Percentiles rank a stretch among this genome's conserved stretches.
These are phyloP conservation scores for Globisporangium acanthophoron DNA, from an alignment of 352 stramenopile species.

Conservation along the genomic window DNA sequence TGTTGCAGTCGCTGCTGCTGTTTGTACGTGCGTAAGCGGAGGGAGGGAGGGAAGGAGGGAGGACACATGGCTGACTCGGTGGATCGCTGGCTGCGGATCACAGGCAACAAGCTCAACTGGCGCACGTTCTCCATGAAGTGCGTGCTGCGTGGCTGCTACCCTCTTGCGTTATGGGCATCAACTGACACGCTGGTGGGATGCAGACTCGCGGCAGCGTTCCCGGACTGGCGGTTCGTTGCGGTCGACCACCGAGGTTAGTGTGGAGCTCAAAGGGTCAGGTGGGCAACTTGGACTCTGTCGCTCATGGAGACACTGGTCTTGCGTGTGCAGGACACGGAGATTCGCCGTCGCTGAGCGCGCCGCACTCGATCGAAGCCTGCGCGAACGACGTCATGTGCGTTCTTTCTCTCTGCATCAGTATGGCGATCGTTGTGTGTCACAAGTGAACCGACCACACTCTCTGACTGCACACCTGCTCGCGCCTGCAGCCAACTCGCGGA, in stretches of 20 bases:
- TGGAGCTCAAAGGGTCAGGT: neutral
- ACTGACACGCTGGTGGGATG: neutral
- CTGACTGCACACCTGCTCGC: neutral
- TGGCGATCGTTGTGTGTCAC: neutral
- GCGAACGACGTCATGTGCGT: conserved; percentile 63
- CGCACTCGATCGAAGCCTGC: conserved; percentile 61
- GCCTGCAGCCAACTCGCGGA: conserved; percentile 37
- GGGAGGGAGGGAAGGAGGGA: neutral
- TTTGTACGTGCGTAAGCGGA: no score
- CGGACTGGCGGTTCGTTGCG: conserved; percentile 62
- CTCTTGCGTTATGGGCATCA: no score
- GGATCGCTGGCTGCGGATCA: neutral
- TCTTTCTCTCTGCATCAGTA: neutral
- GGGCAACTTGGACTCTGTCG: neutral
- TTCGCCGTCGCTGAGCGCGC: conserved; percentile 54
- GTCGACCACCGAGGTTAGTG: conserved; percentile 56
- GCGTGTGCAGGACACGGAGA: conserved; percentile 52
- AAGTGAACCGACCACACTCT: neutral
- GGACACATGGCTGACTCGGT: neutral
- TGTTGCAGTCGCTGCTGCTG: no score
- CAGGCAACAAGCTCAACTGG: conserved; percentile 85
- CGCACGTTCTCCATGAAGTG: conserved; percentile 75
- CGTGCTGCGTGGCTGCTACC: neutral
- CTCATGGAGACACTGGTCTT: neutral
- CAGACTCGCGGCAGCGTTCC: conserved; percentile 55